Percentiles rank a stretch among this genome's conserved stretches.
Evolutionary conservation across 495 filamentous ascomycete species (phyloP).

Genomic region (Trichoderma virens): DNA sequence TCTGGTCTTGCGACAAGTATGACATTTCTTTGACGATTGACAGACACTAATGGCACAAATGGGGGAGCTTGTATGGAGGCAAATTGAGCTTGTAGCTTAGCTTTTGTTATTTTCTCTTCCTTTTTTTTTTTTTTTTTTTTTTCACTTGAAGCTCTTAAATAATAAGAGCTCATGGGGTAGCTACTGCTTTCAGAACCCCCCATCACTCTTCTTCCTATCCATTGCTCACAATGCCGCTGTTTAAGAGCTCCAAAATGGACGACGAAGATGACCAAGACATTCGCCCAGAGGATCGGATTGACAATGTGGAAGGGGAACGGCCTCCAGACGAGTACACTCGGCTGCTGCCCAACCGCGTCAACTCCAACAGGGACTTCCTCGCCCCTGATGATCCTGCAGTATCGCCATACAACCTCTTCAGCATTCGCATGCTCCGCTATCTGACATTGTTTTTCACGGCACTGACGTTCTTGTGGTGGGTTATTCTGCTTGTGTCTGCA

Average conservation of each 20-base stretch:
- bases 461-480: constrained; percentile 85
- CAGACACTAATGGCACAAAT: background rate
- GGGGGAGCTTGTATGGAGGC: background rate
- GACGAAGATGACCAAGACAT: constrained; percentile 27
- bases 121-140: background rate
- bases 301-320: constrained; percentile 21
- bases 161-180: background rate
- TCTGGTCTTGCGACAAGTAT: background rate
- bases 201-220: too few species aligned
- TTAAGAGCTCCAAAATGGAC: constrained; percentile 46
- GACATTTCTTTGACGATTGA: background rate
- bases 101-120: background rate
- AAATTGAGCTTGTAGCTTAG: background rate
- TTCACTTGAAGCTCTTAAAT: background rate
- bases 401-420: constrained; percentile 92
- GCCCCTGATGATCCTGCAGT: constrained; percentile 96
- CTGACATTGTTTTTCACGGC: constrained; percentile 63
- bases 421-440: constrained; percentile 68
- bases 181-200: background rate
- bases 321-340: constrained; percentile 63
- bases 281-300: constrained; percentile 11
- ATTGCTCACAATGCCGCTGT: constrained; percentile 10
- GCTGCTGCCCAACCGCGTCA: constrained; percentile 53
- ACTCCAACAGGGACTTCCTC: constrained; percentile 53
- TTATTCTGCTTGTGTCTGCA: constrained; percentile 70